These are phyloP conservation scores for Phytophthora citricola DNA, from an alignment of 352 stramenopile genomes.

Conservation along the genomic window DNA sequence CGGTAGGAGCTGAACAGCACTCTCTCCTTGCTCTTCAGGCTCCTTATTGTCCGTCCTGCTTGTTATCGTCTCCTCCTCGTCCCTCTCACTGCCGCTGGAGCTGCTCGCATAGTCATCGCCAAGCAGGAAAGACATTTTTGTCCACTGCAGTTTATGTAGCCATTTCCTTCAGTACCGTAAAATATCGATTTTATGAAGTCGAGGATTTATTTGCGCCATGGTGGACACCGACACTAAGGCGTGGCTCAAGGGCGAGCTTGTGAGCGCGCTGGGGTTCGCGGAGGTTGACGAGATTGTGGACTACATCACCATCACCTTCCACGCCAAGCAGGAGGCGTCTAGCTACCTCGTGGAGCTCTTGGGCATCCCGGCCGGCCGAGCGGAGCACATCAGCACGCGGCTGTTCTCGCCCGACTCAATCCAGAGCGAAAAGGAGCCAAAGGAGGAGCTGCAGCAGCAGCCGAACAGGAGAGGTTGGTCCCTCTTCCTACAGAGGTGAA, in stretches of 20 bases:
- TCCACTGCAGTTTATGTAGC: slow-evolving; percentile 7
- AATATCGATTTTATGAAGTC: neutral
- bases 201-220: slow-evolving; percentile 17
- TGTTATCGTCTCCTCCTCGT: slow-evolving; percentile 2
- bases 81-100: slow-evolving; percentile 42
- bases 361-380: slow-evolving; percentile 53
- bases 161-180: slow-evolving; percentile 10
- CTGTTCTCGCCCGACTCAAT: slow-evolving; percentile 42
- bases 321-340: slow-evolving; percentile 50
- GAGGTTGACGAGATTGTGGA: slow-evolving; percentile 76
- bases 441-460: slow-evolving; percentile 4
- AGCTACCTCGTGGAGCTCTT: slow-evolving; percentile 76
- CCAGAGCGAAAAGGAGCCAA: neutral
- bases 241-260: slow-evolving; percentile 70
- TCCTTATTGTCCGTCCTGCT: neutral
- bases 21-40: neutral
- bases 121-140: slow-evolving; percentile 60
- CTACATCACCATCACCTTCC: slow-evolving; percentile 61
- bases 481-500: slow-evolving; percentile 46
- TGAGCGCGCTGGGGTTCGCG: slow-evolving; percentile 66
- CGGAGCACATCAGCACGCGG: slow-evolving; percentile 53
- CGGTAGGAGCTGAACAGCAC: slow-evolving; percentile 29
- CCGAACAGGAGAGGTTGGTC: slow-evolving; percentile 46
- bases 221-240: slow-evolving; percentile 36
- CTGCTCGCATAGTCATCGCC: slow-evolving; percentile 53